Percentiles rank a stretch among this genome's conserved stretches.
phyloP scores from a whole-genome alignment of 306 rosid species.

The Pyrus betulifolia region DNA sequence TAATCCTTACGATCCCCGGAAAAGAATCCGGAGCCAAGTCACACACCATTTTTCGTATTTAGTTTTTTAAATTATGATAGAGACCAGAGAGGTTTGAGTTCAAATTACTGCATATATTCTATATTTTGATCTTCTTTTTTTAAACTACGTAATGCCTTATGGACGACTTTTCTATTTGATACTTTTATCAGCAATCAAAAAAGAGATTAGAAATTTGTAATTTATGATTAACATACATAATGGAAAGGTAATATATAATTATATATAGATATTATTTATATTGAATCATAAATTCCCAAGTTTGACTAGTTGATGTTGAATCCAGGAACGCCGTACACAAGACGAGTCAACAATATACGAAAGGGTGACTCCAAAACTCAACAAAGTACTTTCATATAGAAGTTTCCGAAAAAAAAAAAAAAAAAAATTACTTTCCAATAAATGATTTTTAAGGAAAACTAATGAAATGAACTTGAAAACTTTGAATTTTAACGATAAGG shows the following conservation, averaged over 20 bases:
- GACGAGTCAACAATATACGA: slow-evolving; percentile 8
- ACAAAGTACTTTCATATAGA: background rate
- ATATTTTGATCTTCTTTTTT: background rate
- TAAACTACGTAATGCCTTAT: background rate
- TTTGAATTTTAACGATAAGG: too few species aligned
- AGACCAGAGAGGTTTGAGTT: background rate
- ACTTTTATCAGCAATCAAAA: background rate
- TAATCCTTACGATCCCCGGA: too few species aligned
- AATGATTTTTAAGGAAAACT: background rate
- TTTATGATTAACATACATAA: background rate
- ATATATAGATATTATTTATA: background rate
- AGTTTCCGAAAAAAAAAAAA: too few species aligned
- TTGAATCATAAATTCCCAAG: background rate
- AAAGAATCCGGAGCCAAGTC: too few species aligned
- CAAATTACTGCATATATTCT: background rate
- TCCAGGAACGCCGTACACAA: slow-evolving; percentile 41
- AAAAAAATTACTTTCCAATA: too few species aligned
- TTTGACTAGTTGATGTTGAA: slow-evolving; percentile 20
- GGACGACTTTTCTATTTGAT: background rate
- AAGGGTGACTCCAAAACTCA: background rate
- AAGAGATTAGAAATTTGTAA: too few species aligned
- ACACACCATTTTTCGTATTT: too few species aligned
- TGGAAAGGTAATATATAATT: background rate
- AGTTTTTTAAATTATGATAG: too few species aligned
- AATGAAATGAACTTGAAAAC: too few species aligned